These are phyloP conservation scores for Neurospora sp. DNA, from an alignment of 2,329 filamentous ascomycete species.

Conservation along the genomic window DNA sequence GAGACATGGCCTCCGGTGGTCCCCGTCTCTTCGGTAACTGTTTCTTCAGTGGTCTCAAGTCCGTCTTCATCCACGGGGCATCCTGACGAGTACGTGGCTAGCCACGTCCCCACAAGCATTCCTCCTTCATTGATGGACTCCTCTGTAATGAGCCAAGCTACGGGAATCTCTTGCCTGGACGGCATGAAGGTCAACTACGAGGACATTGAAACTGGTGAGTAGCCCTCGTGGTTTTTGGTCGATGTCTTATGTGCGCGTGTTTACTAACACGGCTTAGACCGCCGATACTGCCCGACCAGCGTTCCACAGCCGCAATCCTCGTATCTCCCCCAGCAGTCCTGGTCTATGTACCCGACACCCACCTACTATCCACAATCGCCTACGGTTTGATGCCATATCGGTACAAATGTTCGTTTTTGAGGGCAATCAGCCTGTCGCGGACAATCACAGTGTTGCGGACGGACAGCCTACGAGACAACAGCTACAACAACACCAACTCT, in stretches of 20 bases:
- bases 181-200: slow-evolving; percentile 30
- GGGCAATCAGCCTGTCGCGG: neutral
- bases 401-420: neutral
- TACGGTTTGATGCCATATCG: neutral
- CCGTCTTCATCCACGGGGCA: slow-evolving; percentile 38
- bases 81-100: slow-evolving; percentile 34
- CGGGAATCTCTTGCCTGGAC: slow-evolving; percentile 9
- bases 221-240: neutral
- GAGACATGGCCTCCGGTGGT: slow-evolving; percentile 37
- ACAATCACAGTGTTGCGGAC: neutral
- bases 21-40: slow-evolving; percentile 25
- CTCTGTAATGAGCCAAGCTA: neutral
- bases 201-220: slow-evolving; percentile 18
- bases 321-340: slow-evolving; percentile 11
- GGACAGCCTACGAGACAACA: neutral
- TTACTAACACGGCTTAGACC: neutral
- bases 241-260: slow-evolving; percentile 2
- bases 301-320: neutral
- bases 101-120: slow-evolving; percentile 40
- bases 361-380: slow-evolving; percentile 9
- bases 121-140: slow-evolving; percentile 29
- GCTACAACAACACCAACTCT: neutral
- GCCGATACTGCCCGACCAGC: neutral
- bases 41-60: slow-evolving; percentile 41
- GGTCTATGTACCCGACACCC: slow-evolving; percentile 8